Evolutionary conservation across 2,329 filamentous ascomycete genomes (phyloP).

Genomic region (Sphaerulina vaccinii): DNA sequence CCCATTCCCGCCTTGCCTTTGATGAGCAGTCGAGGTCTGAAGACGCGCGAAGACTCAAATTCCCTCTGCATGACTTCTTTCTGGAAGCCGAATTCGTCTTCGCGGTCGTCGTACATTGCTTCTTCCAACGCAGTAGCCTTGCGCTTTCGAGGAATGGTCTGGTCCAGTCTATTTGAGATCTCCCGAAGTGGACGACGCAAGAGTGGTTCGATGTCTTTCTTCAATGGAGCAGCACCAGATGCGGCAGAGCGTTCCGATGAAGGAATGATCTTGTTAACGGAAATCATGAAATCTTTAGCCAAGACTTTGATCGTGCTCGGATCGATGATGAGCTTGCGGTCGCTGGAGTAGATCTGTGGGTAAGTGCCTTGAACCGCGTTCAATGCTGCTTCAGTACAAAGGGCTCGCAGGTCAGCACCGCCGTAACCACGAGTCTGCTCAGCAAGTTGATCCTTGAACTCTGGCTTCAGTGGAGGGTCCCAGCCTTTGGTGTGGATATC

Average conservation of each 20-base stretch:
- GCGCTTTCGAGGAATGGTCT: constrained; percentile 79
- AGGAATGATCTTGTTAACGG: constrained; percentile 91
- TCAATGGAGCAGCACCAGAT: constrained; percentile 77
- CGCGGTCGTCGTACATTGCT: constrained; percentile 85
- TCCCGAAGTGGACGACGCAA: constrained; percentile 68
- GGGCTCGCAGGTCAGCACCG: constrained; percentile 86
- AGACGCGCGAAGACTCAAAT: constrained; percentile 84
- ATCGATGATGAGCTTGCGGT: constrained; percentile 86
- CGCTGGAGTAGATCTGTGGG: constrained; percentile 90
- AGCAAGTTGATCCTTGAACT: constrained; percentile 80
- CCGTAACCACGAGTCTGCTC: constrained; percentile 94
- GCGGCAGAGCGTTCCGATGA: constrained; percentile 89
- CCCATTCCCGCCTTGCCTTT: constrained; percentile 86
- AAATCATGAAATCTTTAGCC: constrained; percentile 95
- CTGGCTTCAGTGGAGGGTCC: constrained; percentile 70
- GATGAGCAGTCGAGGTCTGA: constrained; percentile 82
- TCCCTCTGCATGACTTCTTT: constrained; percentile 69
- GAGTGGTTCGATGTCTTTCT: constrained; percentile 76
- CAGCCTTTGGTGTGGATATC: constrained; percentile 95
- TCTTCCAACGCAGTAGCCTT: constrained; percentile 88
- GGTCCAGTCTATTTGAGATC: constrained; percentile 64
- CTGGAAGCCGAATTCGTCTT: constrained; percentile 78
- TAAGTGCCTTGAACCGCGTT: constrained; percentile 95
- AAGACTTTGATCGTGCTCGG: constrained; percentile 79
- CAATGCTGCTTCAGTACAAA: constrained; percentile 92